These are phyloP conservation scores for Bipolaris cookei DNA, from an alignment of 2,329 filamentous ascomycete species.

Conservation along the genomic window DNA sequence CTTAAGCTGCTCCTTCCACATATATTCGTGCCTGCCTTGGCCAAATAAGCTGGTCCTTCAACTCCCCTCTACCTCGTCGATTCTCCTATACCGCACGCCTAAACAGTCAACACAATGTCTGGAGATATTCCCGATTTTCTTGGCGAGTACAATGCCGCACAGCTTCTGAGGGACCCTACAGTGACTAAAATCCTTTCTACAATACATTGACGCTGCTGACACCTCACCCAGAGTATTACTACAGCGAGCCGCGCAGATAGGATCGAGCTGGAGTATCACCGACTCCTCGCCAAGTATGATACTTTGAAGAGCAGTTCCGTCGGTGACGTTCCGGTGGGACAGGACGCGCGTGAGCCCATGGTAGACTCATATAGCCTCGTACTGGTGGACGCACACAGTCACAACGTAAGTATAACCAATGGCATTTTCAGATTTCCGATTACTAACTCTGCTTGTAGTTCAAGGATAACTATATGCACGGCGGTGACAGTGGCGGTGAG, in stretches of 20 bases:
- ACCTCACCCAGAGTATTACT: not conserved
- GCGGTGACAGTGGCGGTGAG: not conserved
- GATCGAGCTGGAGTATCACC: not conserved
- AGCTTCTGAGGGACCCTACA: not conserved
- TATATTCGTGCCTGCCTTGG: no score
- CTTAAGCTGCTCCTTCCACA: no score
- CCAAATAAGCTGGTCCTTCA: no score
- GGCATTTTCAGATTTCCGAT: no score
- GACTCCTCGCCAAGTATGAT: not conserved
- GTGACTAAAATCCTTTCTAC: not conserved
- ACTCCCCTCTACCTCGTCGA: no score
- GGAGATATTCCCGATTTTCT: no score
- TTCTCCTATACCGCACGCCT: no score
- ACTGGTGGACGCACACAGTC: conserved; percentile 2
- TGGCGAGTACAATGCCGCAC: not conserved
- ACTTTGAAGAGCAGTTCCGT: not conserved
- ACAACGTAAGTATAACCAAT: not conserved
- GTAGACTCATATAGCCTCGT: not conserved
- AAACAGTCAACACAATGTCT: not conserved
- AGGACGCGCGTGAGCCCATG: not conserved
- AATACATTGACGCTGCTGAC: not conserved
- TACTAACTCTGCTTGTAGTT: not conserved
- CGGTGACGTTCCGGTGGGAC: not conserved
- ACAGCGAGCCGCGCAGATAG: not conserved
- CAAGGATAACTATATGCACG: not conserved